Percentiles rank a stretch among this genome's conserved stretches.
Conservation (phyloP, 2,329 filamentous ascomycete genomes). For the Ophiostoma pallidulum region DNA sequence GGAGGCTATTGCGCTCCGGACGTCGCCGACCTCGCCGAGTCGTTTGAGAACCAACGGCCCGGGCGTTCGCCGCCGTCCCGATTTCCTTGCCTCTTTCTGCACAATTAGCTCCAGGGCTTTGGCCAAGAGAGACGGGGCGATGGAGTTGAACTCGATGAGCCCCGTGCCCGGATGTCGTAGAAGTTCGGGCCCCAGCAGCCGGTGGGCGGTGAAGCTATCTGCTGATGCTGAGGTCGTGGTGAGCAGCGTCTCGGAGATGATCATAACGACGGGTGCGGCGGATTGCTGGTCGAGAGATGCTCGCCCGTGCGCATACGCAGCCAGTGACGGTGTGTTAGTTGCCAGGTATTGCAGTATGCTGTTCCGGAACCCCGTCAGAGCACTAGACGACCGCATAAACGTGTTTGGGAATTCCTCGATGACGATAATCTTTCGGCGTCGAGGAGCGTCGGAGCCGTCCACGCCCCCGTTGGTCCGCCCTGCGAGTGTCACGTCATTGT, state of each 20-base stretch:
- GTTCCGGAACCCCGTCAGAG: conserved; percentile 61
- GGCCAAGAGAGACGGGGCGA: conserved; percentile 75
- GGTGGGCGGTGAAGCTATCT: conserved; percentile 88
- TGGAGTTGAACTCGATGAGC: conserved; percentile 84
- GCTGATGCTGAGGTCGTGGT: conserved; percentile 76
- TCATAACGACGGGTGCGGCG: conserved; percentile 69
- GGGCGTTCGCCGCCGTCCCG: conserved; percentile 64
- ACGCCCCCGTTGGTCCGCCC: not conserved
- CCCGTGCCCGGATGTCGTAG: conserved; percentile 69
- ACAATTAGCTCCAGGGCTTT: conserved; percentile 78
- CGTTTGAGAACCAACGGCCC: conserved; percentile 68
- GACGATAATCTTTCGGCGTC: conserved; percentile 50
- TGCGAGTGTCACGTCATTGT: conserved; percentile 15
- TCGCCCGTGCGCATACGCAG: conserved; percentile 31
- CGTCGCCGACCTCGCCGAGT: conserved; percentile 80
- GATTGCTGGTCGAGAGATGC: conserved; percentile 28
- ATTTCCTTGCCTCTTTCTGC: conserved; percentile 73
- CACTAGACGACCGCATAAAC: conserved; percentile 54
- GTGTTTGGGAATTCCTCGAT: conserved; percentile 78
- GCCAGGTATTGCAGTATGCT: conserved; percentile 68
- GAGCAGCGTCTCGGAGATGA: conserved; percentile 83
- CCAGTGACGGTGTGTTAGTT: conserved; percentile 49
- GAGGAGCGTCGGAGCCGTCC: not conserved
- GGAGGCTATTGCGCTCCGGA: conserved; percentile 84
- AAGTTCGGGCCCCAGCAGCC: conserved; percentile 78